These are phyloP conservation scores for Stemphylium beticola DNA, from an alignment of 2,329 filamentous ascomycete genomes.

Conservation along the genomic window DNA sequence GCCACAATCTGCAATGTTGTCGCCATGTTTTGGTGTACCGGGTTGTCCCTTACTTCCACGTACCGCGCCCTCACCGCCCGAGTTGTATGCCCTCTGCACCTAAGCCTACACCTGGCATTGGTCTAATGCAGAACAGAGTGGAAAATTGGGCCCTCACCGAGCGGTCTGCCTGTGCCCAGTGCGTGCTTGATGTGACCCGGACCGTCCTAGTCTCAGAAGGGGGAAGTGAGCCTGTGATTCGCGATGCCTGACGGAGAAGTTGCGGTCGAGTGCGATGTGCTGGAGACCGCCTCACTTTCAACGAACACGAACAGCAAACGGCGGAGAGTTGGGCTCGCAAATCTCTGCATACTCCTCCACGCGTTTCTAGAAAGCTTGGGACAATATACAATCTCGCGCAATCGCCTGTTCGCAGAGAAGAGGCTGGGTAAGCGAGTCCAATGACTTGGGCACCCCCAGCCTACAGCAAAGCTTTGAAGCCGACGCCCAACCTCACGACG, in stretches of 20 bases:
- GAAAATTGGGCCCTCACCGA: constrained; percentile 32
- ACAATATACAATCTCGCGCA: constrained; percentile 10
- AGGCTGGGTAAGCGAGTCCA: constrained; percentile 33
- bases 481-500: constrained; percentile 35
- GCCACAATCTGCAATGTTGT: constrained; percentile 3
- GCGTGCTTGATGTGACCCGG: constrained; percentile 18
- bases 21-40: constrained; percentile 2
- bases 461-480: constrained; percentile 25
- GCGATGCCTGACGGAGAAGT: constrained; percentile 22
- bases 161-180: constrained; percentile 21
- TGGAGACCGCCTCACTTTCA: constrained; percentile 22
- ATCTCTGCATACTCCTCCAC: constrained; percentile 1
- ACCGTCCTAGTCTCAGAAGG: constrained; percentile 18
- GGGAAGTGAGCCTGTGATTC: constrained; percentile 17
- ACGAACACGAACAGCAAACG: constrained; percentile 1
- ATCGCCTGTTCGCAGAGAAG: constrained; percentile 26
- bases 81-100: constrained; percentile 14
- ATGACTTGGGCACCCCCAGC: constrained; percentile 31
- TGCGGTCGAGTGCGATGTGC: constrained; percentile 22
- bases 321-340: not conserved
- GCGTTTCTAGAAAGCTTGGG: constrained; percentile 1
- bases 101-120: constrained; percentile 15
- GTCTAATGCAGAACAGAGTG: constrained; percentile 23
- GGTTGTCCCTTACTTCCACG: constrained; percentile 23
- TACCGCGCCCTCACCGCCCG: constrained; percentile 18